Base-by-base conservation (phyloP, 768 basidiomycete genomes). In the Leccinum pellstonianum region DNA sequence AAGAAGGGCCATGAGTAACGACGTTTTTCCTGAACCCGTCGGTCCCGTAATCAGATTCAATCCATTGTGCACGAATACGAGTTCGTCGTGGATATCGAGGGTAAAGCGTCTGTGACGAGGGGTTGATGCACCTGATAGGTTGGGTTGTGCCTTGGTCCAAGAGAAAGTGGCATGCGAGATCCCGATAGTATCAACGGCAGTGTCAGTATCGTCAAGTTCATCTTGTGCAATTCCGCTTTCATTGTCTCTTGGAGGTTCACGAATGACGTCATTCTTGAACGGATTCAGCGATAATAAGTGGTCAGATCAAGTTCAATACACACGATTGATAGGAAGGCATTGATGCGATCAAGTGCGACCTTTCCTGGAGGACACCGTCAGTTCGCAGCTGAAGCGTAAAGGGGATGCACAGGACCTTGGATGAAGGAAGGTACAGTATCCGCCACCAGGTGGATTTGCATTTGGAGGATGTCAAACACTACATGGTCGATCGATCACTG, bases 21-120 rank as follows among this genome's bases (percentile, higher is more conserved):
- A 85, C 0, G 87, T 87, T 71, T 86, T 88, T 4, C 86, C 87
- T 2, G 79, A 81, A 1, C 78, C 78, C 49, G 85, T 86, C 7
- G 83, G 82, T 0, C 86, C 86, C 31, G 85, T 74, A 10, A 87
- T 79, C 38, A 86, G 71, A 63, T 87, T 87, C 52, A 86, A 78
- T 54, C 71, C 64, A 5, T 79, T 79, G 7, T 68, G 76, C 61
- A 77, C 77, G 77, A 89, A 89, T 4, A 78, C 50, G 3, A 88
- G 64, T 49, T 86, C 81, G 29, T 77, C 85, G 0, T 80, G 74
- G 51, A 88, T 74, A 10, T 70, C 70, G 7, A 88, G 77, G 17
- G 69, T 66, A 68, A 85, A 87, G 47, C 67, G 76, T 31, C 82
- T 76, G 41, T 75, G 8, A 19, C 12, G 48, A 35, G 53, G 23